phyloP scores from a whole-genome alignment of 352 stramenopile genomes.

The Nannochloropsis limnetica region DNA sequence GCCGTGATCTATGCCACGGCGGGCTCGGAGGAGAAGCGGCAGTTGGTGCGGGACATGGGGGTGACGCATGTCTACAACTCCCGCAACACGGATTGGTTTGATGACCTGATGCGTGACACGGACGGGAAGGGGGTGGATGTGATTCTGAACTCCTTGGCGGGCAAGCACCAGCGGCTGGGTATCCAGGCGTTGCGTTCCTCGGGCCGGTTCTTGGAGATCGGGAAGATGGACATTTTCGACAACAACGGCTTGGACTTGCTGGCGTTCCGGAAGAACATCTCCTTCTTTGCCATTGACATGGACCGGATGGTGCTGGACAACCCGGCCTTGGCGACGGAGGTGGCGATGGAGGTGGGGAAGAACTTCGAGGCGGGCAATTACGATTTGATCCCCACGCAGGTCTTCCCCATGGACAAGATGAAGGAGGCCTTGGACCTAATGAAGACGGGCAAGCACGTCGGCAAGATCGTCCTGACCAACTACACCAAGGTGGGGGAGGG shows the following conservation, averaged over 20 bases:
- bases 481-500: constrained; percentile 5
- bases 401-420: constrained; percentile 22
- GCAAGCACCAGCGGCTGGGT: constrained; percentile 3
- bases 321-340: neutral
- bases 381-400: constrained; percentile 19
- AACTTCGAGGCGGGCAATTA: neutral
- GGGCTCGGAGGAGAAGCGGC: constrained; percentile 36
- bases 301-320: constrained; percentile 36
- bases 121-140: constrained; percentile 32
- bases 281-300: constrained; percentile 36
- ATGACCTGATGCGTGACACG: neutral
- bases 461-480: constrained; percentile 36
- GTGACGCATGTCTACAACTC: constrained; percentile 36
- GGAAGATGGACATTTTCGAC: constrained; percentile 31
- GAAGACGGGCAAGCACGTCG: constrained; percentile 34
- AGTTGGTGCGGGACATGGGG: neutral
- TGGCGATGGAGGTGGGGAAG: neutral
- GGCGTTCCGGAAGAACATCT: constrained; percentile 36
- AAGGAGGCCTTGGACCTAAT: constrained; percentile 34
- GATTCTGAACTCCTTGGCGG: constrained; percentile 36
- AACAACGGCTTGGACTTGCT: neutral
- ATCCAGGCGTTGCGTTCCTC: neutral
- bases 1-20: constrained; percentile 30
- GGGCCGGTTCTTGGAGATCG: constrained; percentile 35
- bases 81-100: neutral